A percentile compares a stretch with the other conserved stretches of the same genome.
phyloP scores from a whole-genome alignment of 768 basidiomycete species.

The Trametes maxima region DNA sequence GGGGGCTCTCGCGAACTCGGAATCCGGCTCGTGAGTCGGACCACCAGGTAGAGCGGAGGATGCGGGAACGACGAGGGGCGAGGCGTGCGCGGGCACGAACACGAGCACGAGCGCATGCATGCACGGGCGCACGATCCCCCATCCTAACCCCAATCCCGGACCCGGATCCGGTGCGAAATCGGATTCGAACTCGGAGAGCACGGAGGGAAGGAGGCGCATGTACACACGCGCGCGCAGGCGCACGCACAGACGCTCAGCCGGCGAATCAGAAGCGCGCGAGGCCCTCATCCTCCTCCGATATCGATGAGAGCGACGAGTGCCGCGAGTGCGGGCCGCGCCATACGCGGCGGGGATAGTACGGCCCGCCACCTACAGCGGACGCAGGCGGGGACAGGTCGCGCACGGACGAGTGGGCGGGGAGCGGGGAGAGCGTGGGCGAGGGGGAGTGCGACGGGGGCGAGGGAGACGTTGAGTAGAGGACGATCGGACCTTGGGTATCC shows the following conservation, averaged over 20 bases:
- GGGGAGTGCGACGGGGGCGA: constrained; percentile 11
- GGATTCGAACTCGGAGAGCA: no score
- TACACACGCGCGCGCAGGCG: no score
- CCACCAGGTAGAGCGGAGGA: no score
- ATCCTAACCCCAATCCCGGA: no score
- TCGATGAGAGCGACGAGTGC: constrained; percentile 30
- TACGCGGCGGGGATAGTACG: constrained; percentile 1
- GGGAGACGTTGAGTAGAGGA: constrained; percentile 16
- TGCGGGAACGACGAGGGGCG: no score
- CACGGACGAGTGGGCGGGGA: constrained; percentile 3
- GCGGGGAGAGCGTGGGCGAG: constrained; percentile 12
- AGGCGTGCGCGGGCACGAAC: no score
- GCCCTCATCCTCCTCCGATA: constrained; percentile 29
- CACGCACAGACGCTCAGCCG: background rate
- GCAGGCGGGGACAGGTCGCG: constrained; percentile 9
- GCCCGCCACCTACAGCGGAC: background rate
- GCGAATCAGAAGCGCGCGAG: constrained; percentile 18
- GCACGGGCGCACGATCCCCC: no score
- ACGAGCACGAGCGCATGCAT: no score
- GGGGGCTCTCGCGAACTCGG: no score
- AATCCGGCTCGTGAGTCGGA: no score
- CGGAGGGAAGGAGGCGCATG: no score
- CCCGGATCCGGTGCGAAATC: no score
- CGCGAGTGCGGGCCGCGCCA: constrained; percentile 26
- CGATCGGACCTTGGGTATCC: background rate